A percentile compares a stretch with the other conserved stretches of the same genome.
Conservation (phyloP, 1,284 basidiomycete genomes). For the Rhodotorula glutinis region DNA sequence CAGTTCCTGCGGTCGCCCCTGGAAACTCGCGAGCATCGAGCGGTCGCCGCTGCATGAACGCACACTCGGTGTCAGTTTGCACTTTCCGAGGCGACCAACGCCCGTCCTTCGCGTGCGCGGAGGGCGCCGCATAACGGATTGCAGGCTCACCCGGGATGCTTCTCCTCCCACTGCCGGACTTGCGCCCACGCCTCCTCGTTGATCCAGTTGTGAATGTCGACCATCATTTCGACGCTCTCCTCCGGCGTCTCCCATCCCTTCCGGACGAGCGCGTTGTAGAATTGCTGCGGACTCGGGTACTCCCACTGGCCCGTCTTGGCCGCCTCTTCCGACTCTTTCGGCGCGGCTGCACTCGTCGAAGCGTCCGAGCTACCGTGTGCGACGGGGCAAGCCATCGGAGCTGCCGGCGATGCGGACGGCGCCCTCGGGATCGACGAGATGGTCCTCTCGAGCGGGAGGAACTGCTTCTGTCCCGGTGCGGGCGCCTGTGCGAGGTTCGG, state of each 20-base stretch:
- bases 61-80: neutral
- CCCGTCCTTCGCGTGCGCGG: no score
- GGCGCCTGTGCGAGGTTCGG: slow-evolving; percentile 71
- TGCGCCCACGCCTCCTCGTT: slow-evolving; percentile 97
- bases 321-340: neutral
- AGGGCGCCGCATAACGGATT: no score
- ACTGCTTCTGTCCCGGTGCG: slow-evolving; percentile 57
- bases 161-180: slow-evolving; percentile 88
- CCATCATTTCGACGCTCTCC: slow-evolving; percentile 94
- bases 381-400: slow-evolving; percentile 45
- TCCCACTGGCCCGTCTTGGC: slow-evolving; percentile 64
- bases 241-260: slow-evolving; percentile 99
- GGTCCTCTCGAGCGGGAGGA: slow-evolving; percentile 71
- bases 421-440: slow-evolving; percentile 83
- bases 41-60: slow-evolving; percentile 51
- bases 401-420: slow-evolving; percentile 40
- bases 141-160: slow-evolving; percentile 55
- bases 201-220: slow-evolving; percentile 95
- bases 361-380: slow-evolving; percentile 32
- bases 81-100: no score
- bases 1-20: slow-evolving; percentile 81
- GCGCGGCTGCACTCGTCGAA: neutral
- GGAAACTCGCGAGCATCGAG: slow-evolving; percentile 72
- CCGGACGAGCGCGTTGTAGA: slow-evolving; percentile 92
- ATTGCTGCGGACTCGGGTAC: slow-evolving; percentile 97